Evolutionary conservation across 345 rosid genomes (phyloP).

Genomic region (Ceriops tagal): DNA sequence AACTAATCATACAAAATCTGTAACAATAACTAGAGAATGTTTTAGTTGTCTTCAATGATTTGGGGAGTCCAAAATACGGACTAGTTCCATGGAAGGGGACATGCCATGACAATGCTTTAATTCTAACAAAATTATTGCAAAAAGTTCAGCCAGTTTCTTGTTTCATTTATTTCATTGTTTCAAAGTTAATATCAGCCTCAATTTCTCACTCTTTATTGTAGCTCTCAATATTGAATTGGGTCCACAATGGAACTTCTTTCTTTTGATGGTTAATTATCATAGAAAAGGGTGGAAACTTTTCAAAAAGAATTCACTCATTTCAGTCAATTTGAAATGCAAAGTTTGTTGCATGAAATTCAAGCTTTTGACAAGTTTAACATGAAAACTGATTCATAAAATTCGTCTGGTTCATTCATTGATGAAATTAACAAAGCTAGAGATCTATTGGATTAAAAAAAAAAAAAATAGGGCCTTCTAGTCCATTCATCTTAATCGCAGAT

Average conservation of each 20-base stretch:
- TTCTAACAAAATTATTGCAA: neutral
- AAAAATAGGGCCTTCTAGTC: neutral
- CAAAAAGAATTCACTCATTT: too few species aligned
- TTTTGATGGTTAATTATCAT: too few species aligned
- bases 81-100: slow-evolving; percentile 8
- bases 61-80: neutral
- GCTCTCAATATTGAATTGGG: neutral
- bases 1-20: neutral
- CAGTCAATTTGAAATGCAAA: too few species aligned
- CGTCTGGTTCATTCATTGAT: too few species aligned
- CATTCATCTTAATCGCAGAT: neutral
- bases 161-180: slow-evolving; percentile 13
- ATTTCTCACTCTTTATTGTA: slow-evolving; percentile 2
- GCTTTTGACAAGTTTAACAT: too few species aligned
- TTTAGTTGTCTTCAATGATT: neutral
- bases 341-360: too few species aligned
- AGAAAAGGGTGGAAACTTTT: too few species aligned
- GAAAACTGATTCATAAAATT: too few species aligned
- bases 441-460: too few species aligned
- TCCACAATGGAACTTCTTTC: neutral
- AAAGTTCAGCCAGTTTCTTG: neutral
- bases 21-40: neutral
- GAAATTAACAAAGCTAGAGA: too few species aligned
- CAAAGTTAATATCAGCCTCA: neutral
- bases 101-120: slow-evolving; percentile 9